Conservation (phyloP, 148 eudicot species). For the Agrostemma githago region DNA sequence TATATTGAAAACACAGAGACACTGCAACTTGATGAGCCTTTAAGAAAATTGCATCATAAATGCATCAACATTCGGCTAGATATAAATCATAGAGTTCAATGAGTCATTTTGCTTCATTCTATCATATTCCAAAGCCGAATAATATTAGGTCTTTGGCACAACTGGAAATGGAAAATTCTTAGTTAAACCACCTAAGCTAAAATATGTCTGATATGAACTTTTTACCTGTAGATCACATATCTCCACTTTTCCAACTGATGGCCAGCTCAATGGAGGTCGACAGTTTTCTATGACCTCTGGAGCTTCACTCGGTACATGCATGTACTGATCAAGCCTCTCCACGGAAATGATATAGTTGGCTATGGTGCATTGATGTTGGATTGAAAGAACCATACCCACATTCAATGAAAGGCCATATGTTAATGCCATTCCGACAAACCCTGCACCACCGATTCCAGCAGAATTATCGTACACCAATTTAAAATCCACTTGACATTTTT, state of each 20-base stretch:
- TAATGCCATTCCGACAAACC: conserved; percentile 87
- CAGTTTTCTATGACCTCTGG: conserved; percentile 61
- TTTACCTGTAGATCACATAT: conserved; percentile 71
- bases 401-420: conserved; percentile 88
- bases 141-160: too few relatives aligned
- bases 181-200: too few relatives aligned
- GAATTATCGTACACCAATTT: too few relatives aligned
- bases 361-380: conserved; percentile 68
- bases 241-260: conserved; percentile 73
- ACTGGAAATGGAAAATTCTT: too few relatives aligned
- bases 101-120: too few relatives aligned
- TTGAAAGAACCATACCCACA: conserved; percentile 59
- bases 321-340: conserved; percentile 83
- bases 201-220: too few relatives aligned
- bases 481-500: neutral
- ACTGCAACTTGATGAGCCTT: too few relatives aligned
- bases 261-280: conserved; percentile 74
- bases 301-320: conserved; percentile 86
- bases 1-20: too few relatives aligned
- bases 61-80: too few relatives aligned
- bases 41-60: too few relatives aligned
- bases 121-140: too few relatives aligned
- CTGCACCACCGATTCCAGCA: conserved; percentile 34
- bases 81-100: too few relatives aligned
- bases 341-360: conserved; percentile 83